These are phyloP conservation scores for Ustilago shanxiensis DNA, from an alignment of 1,284 basidiomycete species.

Conservation along the genomic window DNA sequence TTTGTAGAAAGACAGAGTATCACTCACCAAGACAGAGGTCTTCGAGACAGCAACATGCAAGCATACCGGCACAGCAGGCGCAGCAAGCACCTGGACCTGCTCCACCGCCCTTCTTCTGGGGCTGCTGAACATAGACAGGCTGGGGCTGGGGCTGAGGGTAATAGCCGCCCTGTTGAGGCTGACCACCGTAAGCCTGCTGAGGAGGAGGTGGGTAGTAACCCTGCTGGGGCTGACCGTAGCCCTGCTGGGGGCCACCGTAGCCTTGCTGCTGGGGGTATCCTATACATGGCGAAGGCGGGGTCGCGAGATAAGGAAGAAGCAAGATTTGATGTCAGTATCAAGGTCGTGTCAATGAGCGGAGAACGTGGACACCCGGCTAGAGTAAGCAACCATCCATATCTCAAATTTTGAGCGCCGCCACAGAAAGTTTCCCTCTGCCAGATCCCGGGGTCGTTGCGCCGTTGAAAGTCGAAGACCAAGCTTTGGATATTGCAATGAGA, in stretches of 20 bases:
- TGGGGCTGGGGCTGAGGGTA: slow-evolving; percentile 56
- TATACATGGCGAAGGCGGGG: too few relatives aligned
- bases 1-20: not conserved
- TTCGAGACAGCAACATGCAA: slow-evolving; percentile 58
- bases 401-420: too few relatives aligned
- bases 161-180: slow-evolving; percentile 52
- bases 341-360: not conserved
- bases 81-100: slow-evolving; percentile 42
- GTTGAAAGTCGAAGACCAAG: not conserved
- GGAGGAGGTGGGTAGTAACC: slow-evolving; percentile 57
- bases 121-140: slow-evolving; percentile 59
- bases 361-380: not conserved
- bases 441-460: too few relatives aligned
- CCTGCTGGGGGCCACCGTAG: slow-evolving; percentile 16
- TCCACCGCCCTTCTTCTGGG: slow-evolving; percentile 40
- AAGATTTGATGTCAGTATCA: not conserved
- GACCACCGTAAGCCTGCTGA: slow-evolving; percentile 59
- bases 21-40: slow-evolving; percentile 57
- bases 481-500: not conserved
- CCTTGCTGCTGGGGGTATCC: slow-evolving; percentile 55
- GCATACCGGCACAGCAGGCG: slow-evolving; percentile 60
- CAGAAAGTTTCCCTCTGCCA: too few relatives aligned
- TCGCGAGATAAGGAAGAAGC: not conserved
- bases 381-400: not conserved
- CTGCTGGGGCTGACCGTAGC: slow-evolving; percentile 46